Evolutionary conservation across 345 rosid genomes (phyloP).

Genomic region (Arabis alpina): DNA sequence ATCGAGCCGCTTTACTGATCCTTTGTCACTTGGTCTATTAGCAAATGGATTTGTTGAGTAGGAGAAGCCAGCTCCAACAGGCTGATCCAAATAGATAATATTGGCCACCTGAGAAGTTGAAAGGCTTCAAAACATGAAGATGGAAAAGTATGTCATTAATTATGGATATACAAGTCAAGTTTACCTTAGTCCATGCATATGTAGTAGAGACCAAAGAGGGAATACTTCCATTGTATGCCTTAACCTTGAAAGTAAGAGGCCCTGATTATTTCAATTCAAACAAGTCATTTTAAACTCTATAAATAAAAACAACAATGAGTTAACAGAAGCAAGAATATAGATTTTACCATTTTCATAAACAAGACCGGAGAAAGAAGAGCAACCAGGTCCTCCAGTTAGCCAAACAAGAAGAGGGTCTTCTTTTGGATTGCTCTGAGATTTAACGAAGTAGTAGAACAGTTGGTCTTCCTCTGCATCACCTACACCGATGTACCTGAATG

Average conservation of each 20-base stretch:
- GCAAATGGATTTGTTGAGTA: constrained; percentile 50
- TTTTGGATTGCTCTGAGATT: constrained; percentile 43
- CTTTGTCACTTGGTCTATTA: constrained; percentile 53
- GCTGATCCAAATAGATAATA: constrained; percentile 68
- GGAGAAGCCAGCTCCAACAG: constrained; percentile 76
- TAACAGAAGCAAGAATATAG: too few relatives aligned
- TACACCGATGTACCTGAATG: constrained; percentile 44
- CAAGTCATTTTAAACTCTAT: background rate
- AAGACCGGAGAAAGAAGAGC: constrained; percentile 47
- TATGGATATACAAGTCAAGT: constrained; percentile 48
- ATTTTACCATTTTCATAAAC: constrained; percentile 36
- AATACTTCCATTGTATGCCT: constrained; percentile 64
- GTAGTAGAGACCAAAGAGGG: constrained; percentile 63
- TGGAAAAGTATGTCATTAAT: background rate
- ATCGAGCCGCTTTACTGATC: constrained; percentile 43
- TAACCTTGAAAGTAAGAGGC: constrained; percentile 54
- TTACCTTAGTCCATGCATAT: constrained; percentile 68
- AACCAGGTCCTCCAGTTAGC: constrained; percentile 51
- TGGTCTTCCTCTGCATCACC: constrained; percentile 44
- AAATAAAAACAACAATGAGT: too few relatives aligned
- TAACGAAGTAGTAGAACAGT: constrained; percentile 47
- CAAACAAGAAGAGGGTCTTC: constrained; percentile 47
- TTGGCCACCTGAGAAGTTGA: constrained; percentile 54
- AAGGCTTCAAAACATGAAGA: constrained; percentile 45
- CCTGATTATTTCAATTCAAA: constrained; percentile 45